Base-by-base conservation (phyloP, 2,329 filamentous ascomycete genomes). In the Thermothelomyces thermophilus region DNA sequence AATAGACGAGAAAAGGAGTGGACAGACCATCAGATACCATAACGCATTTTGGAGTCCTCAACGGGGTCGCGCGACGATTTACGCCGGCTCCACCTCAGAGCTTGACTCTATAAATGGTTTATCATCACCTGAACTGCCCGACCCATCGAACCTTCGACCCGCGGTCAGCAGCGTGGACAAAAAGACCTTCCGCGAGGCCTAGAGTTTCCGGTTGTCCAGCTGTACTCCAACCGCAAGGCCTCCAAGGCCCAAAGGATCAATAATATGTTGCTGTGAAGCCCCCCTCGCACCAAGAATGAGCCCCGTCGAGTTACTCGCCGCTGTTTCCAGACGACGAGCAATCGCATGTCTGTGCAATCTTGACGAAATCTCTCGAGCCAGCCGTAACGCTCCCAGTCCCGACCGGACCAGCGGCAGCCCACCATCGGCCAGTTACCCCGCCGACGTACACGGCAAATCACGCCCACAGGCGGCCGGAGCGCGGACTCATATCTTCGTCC, bases 221-320 rank as follows among this genome's bases (percentile, higher is more conserved):
- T 39, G 31, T 17, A 17, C 28, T 20, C 48, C 62, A 68, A 66
- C 74, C 74, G 75, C 76, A 71, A 71, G 74, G 74, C 69, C 72
- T 37, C 24, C 28, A 6, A n/a, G 34, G 33, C 7, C 14, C 33
- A 35, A 35, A 35, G 33, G 5, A 35, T 4, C 8, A 31, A 14
- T 14, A 17, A 24, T 28, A 3, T 19, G 16, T 42, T 20, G 26
- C 8, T 37, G 50, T 66, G 64, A 65, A 71, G 68, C 70, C 72
- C 86, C 86, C 86, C 89, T 95, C 90, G 90, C 86, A 80, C 90
- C 91, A 86, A 96, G 89, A 96, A 95, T 97, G 90, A 96, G 91
- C 91, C 91, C 91, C 91, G 95, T 97, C 90, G 90, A 95, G 91
- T 97, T 94, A 95, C 87, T 77, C 71, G 68, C 66, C 64, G 58